Conservation (phyloP, 2,329 filamentous ascomycete genomes). For the Grosmannia serpens region DNA sequence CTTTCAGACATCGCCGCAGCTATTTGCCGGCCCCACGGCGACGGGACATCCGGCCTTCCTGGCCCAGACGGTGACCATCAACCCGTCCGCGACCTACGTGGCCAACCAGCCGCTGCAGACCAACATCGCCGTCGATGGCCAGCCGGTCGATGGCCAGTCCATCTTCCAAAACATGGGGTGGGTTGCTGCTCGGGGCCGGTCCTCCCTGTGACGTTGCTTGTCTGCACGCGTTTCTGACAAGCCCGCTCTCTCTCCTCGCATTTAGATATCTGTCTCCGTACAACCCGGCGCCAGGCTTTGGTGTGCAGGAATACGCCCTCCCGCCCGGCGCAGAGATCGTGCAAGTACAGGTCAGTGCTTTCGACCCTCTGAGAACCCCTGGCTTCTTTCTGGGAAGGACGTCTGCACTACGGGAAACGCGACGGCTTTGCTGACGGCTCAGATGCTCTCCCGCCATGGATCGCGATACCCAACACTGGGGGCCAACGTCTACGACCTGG, state of each 20-base stretch:
- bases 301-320: conserved; percentile 59
- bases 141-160: conserved; percentile 43
- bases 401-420: no score
- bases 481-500: conserved; percentile 42
- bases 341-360: conserved; percentile 40
- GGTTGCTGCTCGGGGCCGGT: background rate
- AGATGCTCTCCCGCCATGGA: conserved; percentile 65
- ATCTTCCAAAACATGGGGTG: conserved; percentile 61
- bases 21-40: conserved; percentile 55
- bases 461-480: conserved; percentile 58
- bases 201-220: background rate
- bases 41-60: conserved; percentile 60
- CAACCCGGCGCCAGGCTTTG: conserved; percentile 60
- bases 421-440: conserved; percentile 7
- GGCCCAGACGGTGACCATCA: conserved; percentile 57
- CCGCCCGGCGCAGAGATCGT: conserved; percentile 56
- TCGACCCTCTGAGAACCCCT: background rate
- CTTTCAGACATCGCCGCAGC: conserved; percentile 49
- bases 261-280: conserved; percentile 51
- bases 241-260: background rate
- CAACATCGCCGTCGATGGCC: conserved; percentile 52
- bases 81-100: conserved; percentile 53
- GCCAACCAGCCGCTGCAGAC: conserved; percentile 63
- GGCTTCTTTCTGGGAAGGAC: background rate
- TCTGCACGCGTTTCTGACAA: background rate